phyloP scores from a whole-genome alignment of 108 stramenopile genomes.

The Halocafeteria seosinensis region DNA sequence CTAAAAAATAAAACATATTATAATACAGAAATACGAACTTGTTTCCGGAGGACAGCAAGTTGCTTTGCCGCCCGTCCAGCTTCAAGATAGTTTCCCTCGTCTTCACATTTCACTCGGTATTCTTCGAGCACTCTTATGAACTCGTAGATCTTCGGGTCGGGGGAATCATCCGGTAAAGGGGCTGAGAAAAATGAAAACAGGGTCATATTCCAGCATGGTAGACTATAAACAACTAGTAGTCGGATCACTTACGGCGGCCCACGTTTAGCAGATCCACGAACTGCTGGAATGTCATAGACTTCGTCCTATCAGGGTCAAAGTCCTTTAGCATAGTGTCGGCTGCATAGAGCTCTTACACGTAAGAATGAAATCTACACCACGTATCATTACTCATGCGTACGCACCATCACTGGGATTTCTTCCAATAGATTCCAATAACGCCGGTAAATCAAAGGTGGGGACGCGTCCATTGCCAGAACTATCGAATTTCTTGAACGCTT shows the following conservation, averaged over 20 bases:
- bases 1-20: too few relatives aligned
- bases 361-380: too few relatives aligned
- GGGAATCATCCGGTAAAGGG: constrained; percentile 18
- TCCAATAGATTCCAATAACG: constrained; percentile 25
- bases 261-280: constrained; percentile 22
- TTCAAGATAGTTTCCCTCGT: constrained; percentile 46
- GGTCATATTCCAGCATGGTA: too few relatives aligned
- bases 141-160: constrained; percentile 43
- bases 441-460: constrained; percentile 17
- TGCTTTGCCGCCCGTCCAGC: constrained; percentile 36
- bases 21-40: too few relatives aligned
- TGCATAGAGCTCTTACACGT: background rate
- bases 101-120: constrained; percentile 44
- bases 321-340: background rate
- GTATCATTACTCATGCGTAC: background rate
- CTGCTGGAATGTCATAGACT: constrained; percentile 17
- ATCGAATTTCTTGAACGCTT: constrained; percentile 25
- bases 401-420: constrained; percentile 13
- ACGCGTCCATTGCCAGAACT: constrained; percentile 21
- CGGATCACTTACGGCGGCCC: constrained; percentile 12
- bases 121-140: constrained; percentile 46
- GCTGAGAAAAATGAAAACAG: background rate
- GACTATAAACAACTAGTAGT: too few relatives aligned
- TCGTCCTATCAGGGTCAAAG: background rate
- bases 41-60: constrained; percentile 30